phyloP scores from a whole-genome alignment of 257 asterid genomes.

The Plantago major region DNA sequence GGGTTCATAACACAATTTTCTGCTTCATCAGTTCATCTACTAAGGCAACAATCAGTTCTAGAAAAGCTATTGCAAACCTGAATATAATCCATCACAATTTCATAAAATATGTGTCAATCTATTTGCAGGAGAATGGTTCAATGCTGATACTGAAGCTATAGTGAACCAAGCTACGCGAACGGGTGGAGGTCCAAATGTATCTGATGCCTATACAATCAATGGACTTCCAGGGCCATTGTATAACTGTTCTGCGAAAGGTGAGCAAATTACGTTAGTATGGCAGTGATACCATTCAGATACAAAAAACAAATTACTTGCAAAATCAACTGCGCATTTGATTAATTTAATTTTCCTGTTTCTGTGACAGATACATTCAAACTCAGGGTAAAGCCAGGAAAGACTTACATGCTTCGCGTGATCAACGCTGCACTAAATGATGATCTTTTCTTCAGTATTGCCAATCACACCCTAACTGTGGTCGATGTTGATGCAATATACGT shows the following conservation, averaged over 20 bases:
- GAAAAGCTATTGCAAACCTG: not conserved
- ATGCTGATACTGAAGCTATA: conserved; percentile 11
- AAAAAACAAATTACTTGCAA: too few relatives aligned
- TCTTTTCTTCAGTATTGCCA: conserved; percentile 50
- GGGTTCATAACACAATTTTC: too few relatives aligned
- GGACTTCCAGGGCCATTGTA: conserved; percentile 17
- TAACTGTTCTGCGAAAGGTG: conserved; percentile 23
- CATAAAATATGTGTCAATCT: not conserved
- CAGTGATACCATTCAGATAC: too few relatives aligned
- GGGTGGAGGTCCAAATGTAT: conserved; percentile 24
- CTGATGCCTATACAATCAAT: conserved; percentile 15
- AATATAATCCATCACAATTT: not conserved
- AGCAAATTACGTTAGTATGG: not conserved
- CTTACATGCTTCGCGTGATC: conserved; percentile 62
- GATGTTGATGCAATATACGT: conserved; percentile 43
- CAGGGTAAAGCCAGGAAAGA: conserved; percentile 49
- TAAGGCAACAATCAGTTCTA: too few relatives aligned
- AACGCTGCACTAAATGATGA: conserved; percentile 79
- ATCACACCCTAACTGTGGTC: conserved; percentile 42
- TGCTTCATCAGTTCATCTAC: too few relatives aligned
- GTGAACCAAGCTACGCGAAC: conserved; percentile 13
- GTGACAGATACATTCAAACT: conserved; percentile 33
- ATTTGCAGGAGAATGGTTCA: conserved; percentile 11
- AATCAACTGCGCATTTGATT: not conserved
- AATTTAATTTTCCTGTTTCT: not conserved